Conservation (phyloP, 202 grass and related monocot genomes). For the Eragrostis tef region DNA sequence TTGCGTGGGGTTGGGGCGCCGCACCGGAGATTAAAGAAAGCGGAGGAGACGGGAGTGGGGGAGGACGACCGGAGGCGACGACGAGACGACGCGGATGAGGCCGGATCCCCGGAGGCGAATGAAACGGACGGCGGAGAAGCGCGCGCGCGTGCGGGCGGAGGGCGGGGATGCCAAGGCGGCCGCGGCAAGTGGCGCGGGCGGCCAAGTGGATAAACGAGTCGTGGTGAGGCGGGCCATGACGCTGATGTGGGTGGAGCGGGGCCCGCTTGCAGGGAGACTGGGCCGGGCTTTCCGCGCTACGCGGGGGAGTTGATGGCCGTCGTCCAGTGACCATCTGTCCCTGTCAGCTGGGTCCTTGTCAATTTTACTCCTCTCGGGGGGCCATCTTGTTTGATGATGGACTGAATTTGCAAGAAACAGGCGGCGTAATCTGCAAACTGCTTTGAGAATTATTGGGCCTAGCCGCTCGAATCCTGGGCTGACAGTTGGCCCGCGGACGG, state of each 20-base stretch:
- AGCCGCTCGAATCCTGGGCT: neutral
- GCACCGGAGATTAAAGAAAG: slow-evolving; percentile 49
- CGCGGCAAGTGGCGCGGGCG: slow-evolving; percentile 43
- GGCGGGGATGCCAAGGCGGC: slow-evolving; percentile 44
- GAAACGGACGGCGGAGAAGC: slow-evolving; percentile 50
- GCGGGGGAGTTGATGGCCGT: no score
- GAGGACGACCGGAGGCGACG: slow-evolving; percentile 17
- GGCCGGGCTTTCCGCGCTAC: neutral
- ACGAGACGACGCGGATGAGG: slow-evolving; percentile 48
- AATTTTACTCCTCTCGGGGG: no score
- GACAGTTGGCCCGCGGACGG: neutral
- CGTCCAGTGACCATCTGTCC: neutral
- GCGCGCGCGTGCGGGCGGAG: slow-evolving; percentile 39
- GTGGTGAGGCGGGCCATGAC: slow-evolving; percentile 31
- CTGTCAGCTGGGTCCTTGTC: no score
- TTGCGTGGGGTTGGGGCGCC: slow-evolving; percentile 20
- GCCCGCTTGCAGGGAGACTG: neutral
- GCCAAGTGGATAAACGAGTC: slow-evolving; percentile 57
- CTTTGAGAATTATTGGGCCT: neutral
- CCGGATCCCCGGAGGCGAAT: slow-evolving; percentile 24
- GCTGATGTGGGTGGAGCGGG: slow-evolving; percentile 36
- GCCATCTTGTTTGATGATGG: no score
- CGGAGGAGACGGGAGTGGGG: slow-evolving; percentile 50
- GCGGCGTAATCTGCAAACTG: neutral
- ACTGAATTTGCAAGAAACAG: neutral